phyloP scores from a whole-genome alignment of 2,329 filamentous ascomycete genomes.

The Chaetomium globosum region DNA sequence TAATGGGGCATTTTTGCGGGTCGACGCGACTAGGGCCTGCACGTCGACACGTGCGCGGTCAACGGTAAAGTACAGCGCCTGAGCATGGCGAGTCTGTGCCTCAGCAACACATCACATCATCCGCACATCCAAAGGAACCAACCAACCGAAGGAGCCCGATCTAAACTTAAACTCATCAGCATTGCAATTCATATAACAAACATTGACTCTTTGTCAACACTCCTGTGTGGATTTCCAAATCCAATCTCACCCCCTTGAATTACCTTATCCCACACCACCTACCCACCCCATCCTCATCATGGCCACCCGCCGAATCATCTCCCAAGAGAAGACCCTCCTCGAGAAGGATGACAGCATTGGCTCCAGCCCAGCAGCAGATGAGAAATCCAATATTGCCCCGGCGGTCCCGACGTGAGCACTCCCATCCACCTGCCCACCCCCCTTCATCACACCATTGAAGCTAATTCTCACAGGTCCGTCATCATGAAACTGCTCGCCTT shows the following conservation, averaged over 20 bases:
- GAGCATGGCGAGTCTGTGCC: neutral
- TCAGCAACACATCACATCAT: slow-evolving; percentile 10
- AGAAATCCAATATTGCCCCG: slow-evolving; percentile 74
- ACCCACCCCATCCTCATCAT: slow-evolving; percentile 49
- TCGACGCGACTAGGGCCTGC: slow-evolving; percentile 31
- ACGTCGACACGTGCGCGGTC: slow-evolving; percentile 34
- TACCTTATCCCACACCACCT: neutral
- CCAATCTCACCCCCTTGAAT: neutral
- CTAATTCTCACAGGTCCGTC: slow-evolving; percentile 63
- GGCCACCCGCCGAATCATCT: slow-evolving; percentile 69
- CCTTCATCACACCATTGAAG: neutral
- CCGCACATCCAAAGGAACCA: slow-evolving; percentile 1
- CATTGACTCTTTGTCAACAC: neutral
- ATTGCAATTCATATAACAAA: neutral
- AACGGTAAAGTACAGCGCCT: slow-evolving; percentile 1
- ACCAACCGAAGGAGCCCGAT: neutral
- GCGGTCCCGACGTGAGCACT: slow-evolving; percentile 75
- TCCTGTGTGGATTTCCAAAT: neutral
- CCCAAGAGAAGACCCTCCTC: slow-evolving; percentile 66
- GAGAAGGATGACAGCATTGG: slow-evolving; percentile 57
- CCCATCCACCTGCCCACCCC: slow-evolving; percentile 5
- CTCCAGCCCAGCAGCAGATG: slow-evolving; percentile 46
- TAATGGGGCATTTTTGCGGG: slow-evolving; percentile 25
- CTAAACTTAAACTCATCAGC: neutral
- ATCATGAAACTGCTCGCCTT: slow-evolving; percentile 89